A percentile compares a stretch with the other conserved stretches of the same genome.
These are phyloP conservation scores for Pisolithus orientalis DNA, from an alignment of 768 basidiomycete genomes.

Conservation along the genomic window DNA sequence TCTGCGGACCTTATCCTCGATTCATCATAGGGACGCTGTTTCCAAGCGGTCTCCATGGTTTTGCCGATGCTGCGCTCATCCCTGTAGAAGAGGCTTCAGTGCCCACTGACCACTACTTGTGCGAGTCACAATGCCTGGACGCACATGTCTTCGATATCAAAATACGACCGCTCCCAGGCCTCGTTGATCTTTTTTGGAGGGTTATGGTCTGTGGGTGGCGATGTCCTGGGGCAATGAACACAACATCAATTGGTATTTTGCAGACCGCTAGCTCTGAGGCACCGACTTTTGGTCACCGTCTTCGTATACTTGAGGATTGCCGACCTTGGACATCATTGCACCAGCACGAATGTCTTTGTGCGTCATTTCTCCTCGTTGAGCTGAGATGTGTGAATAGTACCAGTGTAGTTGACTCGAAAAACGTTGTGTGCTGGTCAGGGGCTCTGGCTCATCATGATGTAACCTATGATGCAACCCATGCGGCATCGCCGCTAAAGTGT, in stretches of 20 bases:
- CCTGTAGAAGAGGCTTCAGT: conserved; percentile 19
- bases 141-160: conserved; percentile 38
- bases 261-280: conserved; percentile 1
- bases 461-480: neutral
- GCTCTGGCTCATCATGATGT: neutral
- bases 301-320: conserved; percentile 43
- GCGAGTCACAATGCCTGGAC: conserved; percentile 1
- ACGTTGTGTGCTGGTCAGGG: neutral
- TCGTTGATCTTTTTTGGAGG: conserved; percentile 24
- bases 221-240: conserved; percentile 12
- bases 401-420: neutral
- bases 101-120: neutral
- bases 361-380: conserved; percentile 10
- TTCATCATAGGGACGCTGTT: conserved; percentile 27
- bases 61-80: conserved; percentile 39
- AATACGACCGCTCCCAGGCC: conserved; percentile 30
- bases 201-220: conserved; percentile 17
- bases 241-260: conserved; percentile 3
- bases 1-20: conserved; percentile 23
- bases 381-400: neutral
- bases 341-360: conserved; percentile 15
- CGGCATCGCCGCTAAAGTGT: neutral
- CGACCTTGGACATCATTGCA: conserved; percentile 47
- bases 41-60: conserved; percentile 28
- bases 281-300: conserved; percentile 41